phyloP scores from a whole-genome alignment of 306 rosid species.

The Lotus japonicus region DNA sequence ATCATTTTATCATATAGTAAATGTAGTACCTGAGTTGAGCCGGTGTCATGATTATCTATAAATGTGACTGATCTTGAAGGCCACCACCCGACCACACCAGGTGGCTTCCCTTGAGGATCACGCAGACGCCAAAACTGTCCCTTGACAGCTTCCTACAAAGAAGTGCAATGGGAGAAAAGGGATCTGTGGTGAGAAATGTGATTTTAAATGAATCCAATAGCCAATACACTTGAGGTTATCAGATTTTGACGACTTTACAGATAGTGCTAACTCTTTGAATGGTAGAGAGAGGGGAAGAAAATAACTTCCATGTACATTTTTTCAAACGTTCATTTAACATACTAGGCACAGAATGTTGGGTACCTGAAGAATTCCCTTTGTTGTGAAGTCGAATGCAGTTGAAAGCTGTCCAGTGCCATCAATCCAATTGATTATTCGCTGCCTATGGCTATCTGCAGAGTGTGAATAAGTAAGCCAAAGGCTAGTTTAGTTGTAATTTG shows the following conservation, averaged over 20 bases:
- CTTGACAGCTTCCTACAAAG: constrained; percentile 79
- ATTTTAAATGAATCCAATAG: neutral
- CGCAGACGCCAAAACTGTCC: constrained; percentile 75
- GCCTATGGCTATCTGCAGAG: constrained; percentile 76
- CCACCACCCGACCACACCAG: constrained; percentile 90
- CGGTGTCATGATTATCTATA: constrained; percentile 86
- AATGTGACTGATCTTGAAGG: constrained; percentile 86
- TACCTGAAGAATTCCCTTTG: constrained; percentile 98
- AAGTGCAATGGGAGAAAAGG: neutral
- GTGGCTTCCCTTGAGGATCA: constrained; percentile 81
- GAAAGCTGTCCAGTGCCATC: constrained; percentile 80
- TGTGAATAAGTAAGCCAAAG: neutral
- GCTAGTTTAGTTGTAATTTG: neutral
- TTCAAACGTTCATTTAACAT: neutral
- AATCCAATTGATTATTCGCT: constrained; percentile 73
- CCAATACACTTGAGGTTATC: neutral
- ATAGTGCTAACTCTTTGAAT: neutral
- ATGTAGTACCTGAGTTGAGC: constrained; percentile 74
- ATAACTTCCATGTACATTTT: neutral
- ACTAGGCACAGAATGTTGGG: neutral
- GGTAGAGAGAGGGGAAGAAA: neutral
- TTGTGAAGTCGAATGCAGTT: constrained; percentile 90
- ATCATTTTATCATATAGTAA: neutral
- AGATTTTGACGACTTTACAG: neutral
- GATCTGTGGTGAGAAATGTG: neutral